Conservation (phyloP, 2,329 filamentous ascomycete genomes). For the Xylariales sp. region DNA sequence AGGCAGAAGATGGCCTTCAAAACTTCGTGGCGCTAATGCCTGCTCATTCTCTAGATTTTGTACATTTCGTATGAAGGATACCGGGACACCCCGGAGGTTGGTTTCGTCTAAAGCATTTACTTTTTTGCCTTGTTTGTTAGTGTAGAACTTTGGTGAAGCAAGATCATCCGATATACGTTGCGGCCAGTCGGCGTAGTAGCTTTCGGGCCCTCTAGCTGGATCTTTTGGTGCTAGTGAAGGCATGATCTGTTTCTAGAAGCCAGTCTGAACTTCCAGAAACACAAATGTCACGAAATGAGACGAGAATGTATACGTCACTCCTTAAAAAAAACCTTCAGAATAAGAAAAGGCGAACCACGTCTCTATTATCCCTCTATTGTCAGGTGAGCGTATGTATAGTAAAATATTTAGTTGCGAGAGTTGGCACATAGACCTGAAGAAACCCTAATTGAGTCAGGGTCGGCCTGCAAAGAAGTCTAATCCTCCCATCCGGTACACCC, state of each 20-base stretch:
- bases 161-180: constrained; percentile 9
- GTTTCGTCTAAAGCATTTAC: constrained; percentile 47
- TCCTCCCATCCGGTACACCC: neutral
- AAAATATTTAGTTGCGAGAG: neutral
- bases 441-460: neutral
- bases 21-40: constrained; percentile 40
- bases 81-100: constrained; percentile 54
- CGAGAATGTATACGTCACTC: neutral
- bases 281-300: neutral
- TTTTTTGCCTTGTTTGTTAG: constrained; percentile 17
- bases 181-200: neutral
- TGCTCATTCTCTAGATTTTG: constrained; percentile 39
- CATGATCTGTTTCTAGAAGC: constrained; percentile 16
- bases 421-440: neutral
- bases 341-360: neutral
- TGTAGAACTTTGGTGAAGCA: neutral
- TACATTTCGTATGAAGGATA: constrained; percentile 52
- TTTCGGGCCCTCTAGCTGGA: neutral
- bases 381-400: neutral
- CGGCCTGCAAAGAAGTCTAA: neutral
- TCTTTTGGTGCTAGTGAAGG: constrained; percentile 13
- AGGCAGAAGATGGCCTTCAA: constrained; percentile 26
- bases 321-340: constrained; percentile 1
- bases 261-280: constrained; percentile 7
- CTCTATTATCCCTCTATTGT: neutral